Conservation (phyloP, 2,329 filamentous ascomycete species). For the Pestalotiopsis sp. region DNA sequence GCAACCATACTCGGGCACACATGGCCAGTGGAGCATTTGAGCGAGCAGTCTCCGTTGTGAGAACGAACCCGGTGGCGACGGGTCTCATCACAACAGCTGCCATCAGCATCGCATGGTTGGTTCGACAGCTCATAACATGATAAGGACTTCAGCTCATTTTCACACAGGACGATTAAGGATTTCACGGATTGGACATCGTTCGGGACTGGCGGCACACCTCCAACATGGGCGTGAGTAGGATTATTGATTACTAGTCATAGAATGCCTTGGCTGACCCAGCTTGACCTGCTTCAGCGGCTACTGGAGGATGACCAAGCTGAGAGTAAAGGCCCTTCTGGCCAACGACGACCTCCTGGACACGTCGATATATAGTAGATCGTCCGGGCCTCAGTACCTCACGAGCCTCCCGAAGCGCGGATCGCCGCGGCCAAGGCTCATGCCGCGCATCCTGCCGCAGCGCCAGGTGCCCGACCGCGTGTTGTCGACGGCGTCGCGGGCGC, state of each 20-base stretch:
- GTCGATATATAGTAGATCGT: background rate
- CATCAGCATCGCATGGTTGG: background rate
- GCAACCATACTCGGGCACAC: background rate
- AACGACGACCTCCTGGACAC: conserved; percentile 4
- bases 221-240: conserved; percentile 5
- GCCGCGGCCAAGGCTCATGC: conserved; percentile 1
- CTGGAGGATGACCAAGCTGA: conserved; percentile 8
- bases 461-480: conserved; percentile 3
- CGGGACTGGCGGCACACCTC: conserved; percentile 9
- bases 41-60: background rate
- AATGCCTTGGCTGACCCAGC: background rate
- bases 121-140: background rate
- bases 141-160: background rate
- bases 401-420: background rate
- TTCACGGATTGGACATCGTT: conserved; percentile 7
- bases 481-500: background rate
- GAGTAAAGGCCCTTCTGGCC: background rate
- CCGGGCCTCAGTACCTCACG: background rate
- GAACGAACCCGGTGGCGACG: conserved; percentile 3
- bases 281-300: background rate
- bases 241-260: background rate
- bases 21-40: background rate
- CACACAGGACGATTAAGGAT: background rate
- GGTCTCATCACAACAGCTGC: conserved; percentile 4
- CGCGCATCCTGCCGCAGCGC: conserved; percentile 10